phyloP scores from a whole-genome alignment of 108 stramenopile species.

The Pseudonitzschia delicatissima region DNA sequence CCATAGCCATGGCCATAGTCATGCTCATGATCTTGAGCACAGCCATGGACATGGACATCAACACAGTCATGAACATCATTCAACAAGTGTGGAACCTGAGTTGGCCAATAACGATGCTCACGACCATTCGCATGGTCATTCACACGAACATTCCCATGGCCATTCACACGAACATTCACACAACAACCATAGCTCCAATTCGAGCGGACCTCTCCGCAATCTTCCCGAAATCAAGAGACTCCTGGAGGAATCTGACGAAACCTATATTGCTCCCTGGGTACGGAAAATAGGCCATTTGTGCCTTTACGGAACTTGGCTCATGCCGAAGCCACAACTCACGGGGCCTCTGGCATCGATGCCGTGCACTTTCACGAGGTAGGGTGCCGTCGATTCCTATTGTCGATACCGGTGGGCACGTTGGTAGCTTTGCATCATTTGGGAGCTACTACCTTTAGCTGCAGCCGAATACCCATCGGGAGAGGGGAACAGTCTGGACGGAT shows the following conservation, averaged over 20 bases:
- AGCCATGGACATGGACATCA: conserved; percentile 20
- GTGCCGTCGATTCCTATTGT: conserved; percentile 85
- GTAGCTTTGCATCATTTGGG: conserved; percentile 74
- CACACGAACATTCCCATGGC: background rate
- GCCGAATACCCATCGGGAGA: conserved; percentile 82
- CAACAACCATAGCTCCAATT: background rate
- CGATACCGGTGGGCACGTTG: conserved; percentile 89
- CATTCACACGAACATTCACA: background rate
- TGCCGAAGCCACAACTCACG: conserved; percentile 88
- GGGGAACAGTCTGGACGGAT: conserved; percentile 88
- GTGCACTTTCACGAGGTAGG: conserved; percentile 97
- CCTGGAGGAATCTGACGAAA: conserved; percentile 48
- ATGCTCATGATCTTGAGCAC: background rate
- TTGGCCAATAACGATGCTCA: background rate
- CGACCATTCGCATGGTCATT: conserved; percentile 32
- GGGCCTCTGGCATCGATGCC: conserved; percentile 56
- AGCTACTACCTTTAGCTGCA: conserved; percentile 63
- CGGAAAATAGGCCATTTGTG: conserved; percentile 54
- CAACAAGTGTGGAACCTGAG: conserved; percentile 1
- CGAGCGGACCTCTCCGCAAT: conserved; percentile 68
- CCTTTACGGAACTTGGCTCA: conserved; percentile 84
- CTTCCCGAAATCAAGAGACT: conserved; percentile 70
- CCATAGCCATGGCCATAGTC: conserved; percentile 31
- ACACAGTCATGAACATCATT: background rate
- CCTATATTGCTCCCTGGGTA: conserved; percentile 68